phyloP scores from a whole-genome alignment of 2,329 filamentous ascomycete species.

The Scytalidium lignicola region DNA sequence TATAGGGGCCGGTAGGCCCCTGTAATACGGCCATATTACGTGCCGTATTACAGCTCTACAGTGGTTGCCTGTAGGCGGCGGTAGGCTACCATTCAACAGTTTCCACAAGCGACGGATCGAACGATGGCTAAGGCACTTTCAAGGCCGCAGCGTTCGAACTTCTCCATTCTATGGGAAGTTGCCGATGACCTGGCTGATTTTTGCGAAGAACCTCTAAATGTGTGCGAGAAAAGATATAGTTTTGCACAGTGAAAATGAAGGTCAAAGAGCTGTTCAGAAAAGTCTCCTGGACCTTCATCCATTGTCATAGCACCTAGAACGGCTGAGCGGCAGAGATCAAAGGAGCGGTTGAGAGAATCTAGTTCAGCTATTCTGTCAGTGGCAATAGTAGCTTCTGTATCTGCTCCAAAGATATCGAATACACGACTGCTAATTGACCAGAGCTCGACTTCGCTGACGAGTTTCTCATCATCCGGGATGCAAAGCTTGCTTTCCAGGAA shows the following conservation, averaged over 20 bases:
- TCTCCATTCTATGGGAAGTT: neutral
- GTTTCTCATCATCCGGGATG: neutral
- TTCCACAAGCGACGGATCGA: neutral
- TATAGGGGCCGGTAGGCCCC: too few relatives aligned
- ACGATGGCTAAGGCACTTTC: neutral
- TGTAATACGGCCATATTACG: too few relatives aligned
- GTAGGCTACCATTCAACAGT: too few relatives aligned
- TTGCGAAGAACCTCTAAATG: neutral
- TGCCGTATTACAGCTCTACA: too few relatives aligned
- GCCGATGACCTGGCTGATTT: neutral
- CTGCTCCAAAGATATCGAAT: constrained; percentile 1
- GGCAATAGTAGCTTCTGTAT: constrained; percentile 1
- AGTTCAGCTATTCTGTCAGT: neutral
- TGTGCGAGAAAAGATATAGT: neutral
- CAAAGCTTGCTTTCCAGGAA: neutral
- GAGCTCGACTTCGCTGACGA: neutral
- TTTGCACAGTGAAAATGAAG: neutral
- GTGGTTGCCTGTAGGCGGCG: too few relatives aligned
- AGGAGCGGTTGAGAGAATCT: neutral
- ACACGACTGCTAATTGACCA: constrained; percentile 1
- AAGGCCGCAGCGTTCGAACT: neutral
- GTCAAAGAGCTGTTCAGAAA: neutral
- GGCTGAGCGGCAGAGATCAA: neutral
- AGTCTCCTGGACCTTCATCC: neutral
- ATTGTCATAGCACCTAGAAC: neutral